Evolutionary conservation across 345 rosid species (phyloP).

Genomic region (Syzygium jambos): DNA sequence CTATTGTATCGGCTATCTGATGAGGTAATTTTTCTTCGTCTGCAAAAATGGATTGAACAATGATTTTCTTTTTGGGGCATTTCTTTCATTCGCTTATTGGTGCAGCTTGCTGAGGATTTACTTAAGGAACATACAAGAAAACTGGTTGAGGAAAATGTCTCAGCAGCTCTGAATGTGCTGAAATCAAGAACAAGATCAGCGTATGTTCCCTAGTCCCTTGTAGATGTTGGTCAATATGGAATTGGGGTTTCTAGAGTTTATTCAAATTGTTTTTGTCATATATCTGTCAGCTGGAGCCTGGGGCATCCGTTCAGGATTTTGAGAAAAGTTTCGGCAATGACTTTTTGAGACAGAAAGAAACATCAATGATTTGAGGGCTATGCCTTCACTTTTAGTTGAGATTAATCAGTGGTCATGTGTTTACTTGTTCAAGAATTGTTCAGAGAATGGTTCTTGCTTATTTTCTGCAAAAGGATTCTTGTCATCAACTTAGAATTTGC

Average conservation of each 20-base stretch:
- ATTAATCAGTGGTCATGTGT: neutral
- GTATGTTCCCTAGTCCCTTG: constrained; percentile 32
- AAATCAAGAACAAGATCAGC: constrained; percentile 71
- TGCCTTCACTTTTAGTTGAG: neutral
- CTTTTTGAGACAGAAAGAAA: neutral
- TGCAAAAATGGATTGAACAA: neutral
- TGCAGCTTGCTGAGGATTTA: constrained; percentile 83
- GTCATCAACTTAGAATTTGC: neutral
- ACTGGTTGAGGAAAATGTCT: constrained; percentile 57
- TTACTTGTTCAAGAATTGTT: neutral
- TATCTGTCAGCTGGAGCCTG: neutral
- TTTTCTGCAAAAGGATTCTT: neutral
- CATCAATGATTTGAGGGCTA: neutral
- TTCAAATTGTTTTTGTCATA: neutral
- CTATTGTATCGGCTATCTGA: constrained; percentile 63
- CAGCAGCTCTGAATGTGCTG: constrained; percentile 51
- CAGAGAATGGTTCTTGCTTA: neutral
- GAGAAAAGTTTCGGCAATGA: neutral
- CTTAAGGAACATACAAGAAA: constrained; percentile 63
- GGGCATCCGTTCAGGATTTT: neutral
- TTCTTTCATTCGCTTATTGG: constrained; percentile 1
- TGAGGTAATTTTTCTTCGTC: constrained; percentile 46
- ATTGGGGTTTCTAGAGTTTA: neutral
- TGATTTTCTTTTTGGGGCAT: neutral
- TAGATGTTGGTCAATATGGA: neutral